Percentiles rank a stretch among this genome's conserved stretches.
Conservation (phyloP, 106 monocot genomes). For the Ottelia alismoides region DNA sequence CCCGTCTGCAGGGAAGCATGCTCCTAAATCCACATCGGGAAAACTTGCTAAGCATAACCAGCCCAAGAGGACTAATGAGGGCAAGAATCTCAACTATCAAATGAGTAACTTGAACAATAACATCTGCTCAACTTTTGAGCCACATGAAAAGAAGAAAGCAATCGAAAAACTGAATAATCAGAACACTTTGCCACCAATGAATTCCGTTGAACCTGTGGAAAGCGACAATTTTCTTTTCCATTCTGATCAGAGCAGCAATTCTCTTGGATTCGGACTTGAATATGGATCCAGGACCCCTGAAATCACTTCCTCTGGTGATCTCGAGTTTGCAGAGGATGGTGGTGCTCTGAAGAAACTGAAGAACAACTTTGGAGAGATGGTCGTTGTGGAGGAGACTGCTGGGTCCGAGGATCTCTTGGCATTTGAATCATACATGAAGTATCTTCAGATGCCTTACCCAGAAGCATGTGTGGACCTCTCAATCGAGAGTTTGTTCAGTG, state of each 20-base stretch:
- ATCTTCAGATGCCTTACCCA: constrained; percentile 27
- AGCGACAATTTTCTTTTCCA: too few species aligned
- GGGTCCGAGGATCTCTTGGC: constrained; percentile 29
- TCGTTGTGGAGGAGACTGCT: constrained; percentile 6
- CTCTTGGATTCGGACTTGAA: constrained; percentile 16
- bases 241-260: constrained; percentile 34
- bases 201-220: too few species aligned
- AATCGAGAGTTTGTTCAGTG: constrained; percentile 11
- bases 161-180: too few species aligned
- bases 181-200: too few species aligned
- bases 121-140: too few species aligned
- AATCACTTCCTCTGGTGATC: constrained; percentile 21
- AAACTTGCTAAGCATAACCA: background rate
- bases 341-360: constrained; percentile 24
- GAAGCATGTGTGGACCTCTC: constrained; percentile 14
- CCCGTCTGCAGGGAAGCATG: background rate
- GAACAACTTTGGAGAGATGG: constrained; percentile 13
- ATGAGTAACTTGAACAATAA: too few species aligned
- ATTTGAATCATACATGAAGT: constrained; percentile 30
- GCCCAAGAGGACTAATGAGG: too few species aligned
- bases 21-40: background rate
- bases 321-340: constrained; percentile 7
- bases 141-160: too few species aligned
- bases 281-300: constrained; percentile 20
- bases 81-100: too few species aligned